phyloP scores from a whole-genome alignment of 441 rosid genomes.

The Mallotus repandus region DNA sequence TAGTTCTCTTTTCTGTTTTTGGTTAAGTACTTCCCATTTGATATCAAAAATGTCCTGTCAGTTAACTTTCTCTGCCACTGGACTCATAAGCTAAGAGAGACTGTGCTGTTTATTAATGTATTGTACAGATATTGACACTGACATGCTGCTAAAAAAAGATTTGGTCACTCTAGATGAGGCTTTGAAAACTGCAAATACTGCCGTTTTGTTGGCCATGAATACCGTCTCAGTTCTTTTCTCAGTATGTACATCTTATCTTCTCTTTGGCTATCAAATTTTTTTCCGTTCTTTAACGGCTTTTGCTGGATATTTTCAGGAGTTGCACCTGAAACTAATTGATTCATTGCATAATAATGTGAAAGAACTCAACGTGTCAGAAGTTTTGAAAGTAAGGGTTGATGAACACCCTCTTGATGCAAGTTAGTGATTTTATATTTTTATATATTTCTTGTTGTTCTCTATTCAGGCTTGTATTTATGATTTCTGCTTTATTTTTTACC shows the following conservation, averaged over 20 bases:
- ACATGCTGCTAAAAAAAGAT: slow-evolving; percentile 75
- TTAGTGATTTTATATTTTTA: slow-evolving; percentile 10
- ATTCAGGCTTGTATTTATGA: not conserved
- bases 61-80: slow-evolving; percentile 6
- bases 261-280: slow-evolving; percentile 21
- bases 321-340: slow-evolving; percentile 49
- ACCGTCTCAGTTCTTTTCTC: slow-evolving; percentile 57
- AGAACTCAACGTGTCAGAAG: slow-evolving; percentile 59
- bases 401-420: slow-evolving; percentile 14
- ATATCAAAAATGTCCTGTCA: not conserved
- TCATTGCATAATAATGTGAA: slow-evolving; percentile 40
- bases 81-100: slow-evolving; percentile 25
- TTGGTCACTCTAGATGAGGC: slow-evolving; percentile 90
- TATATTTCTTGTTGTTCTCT: slow-evolving; percentile 4
- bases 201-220: slow-evolving; percentile 73
- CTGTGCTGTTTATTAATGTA: slow-evolving; percentile 8
- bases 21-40: not conserved
- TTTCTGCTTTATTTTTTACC: not conserved
- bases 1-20: not conserved
- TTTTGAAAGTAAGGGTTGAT: slow-evolving; percentile 47
- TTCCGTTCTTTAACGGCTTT: slow-evolving; percentile 10
- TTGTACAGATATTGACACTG: slow-evolving; percentile 76
- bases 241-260: slow-evolving; percentile 44
- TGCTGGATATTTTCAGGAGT: slow-evolving; percentile 49
- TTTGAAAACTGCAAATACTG: slow-evolving; percentile 74